These are phyloP conservation scores for Zymoseptoria tritici DNA, from an alignment of 2,329 filamentous ascomycete species.

Conservation along the genomic window DNA sequence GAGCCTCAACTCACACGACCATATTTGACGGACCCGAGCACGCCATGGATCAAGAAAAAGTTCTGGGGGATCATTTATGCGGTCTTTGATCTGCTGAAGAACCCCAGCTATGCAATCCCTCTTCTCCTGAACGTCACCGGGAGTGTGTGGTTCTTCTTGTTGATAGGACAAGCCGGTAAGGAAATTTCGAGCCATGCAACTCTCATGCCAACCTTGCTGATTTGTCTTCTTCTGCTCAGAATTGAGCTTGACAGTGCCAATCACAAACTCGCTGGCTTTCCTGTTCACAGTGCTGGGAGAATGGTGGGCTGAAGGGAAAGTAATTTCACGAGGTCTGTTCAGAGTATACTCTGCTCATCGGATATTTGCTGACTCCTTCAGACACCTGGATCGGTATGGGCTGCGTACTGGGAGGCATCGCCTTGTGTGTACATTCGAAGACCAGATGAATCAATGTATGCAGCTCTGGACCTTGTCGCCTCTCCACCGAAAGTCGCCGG, in stretches of 20 bases:
- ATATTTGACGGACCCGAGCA: conserved; percentile 35
- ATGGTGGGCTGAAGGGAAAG: conserved; percentile 89
- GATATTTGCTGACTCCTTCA: conserved; percentile 29
- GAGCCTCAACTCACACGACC: conserved; percentile 44
- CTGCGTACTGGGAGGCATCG: conserved; percentile 72
- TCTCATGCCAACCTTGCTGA: conserved; percentile 1
- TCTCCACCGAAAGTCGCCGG: not conserved
- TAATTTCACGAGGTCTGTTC: conserved; percentile 66
- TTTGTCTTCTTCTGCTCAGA: conserved; percentile 45
- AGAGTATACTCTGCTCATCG: not conserved
- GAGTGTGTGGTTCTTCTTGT: conserved; percentile 90
- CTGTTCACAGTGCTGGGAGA: conserved; percentile 93
- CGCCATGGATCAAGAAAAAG: conserved; percentile 56
- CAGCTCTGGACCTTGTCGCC: not conserved
- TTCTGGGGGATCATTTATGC: conserved; percentile 62
- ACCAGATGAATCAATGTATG: conserved; percentile 6
- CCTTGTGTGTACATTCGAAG: conserved; percentile 64
- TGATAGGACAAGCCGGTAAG: conserved; percentile 86
- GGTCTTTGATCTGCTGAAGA: conserved; percentile 68
- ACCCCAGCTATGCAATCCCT: conserved; percentile 78
- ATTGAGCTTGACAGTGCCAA: conserved; percentile 84
- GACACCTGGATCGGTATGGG: conserved; percentile 80
- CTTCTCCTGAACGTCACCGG: conserved; percentile 83
- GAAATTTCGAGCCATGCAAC: conserved; percentile 16
- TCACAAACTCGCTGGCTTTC: conserved; percentile 90